Evolutionary conservation across 257 asterid genomes (phyloP), one percentile per base, ranked within the genome.

Genomic region (Primulina tabacum): DNA sequence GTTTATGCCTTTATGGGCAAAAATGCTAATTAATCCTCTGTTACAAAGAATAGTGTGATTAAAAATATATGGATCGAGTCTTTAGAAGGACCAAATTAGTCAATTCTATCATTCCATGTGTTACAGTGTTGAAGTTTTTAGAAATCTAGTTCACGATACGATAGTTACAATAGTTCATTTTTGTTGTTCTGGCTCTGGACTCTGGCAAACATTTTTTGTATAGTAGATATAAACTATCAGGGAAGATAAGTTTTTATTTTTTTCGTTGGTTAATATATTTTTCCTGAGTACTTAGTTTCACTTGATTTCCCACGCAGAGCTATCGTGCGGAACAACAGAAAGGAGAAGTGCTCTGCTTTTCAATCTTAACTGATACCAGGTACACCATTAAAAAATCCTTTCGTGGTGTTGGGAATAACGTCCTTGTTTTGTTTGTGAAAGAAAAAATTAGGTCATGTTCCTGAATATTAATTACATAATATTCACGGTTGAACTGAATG

Each of bases 281-380:
- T 24, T 59, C 10, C 52, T 68, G 50, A 34, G 57, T 76, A 73
- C 76, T 85, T 74, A 67, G 66, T 69, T 75, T 78, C 55, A 47
- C 67, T 71, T 78, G 73, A 72, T 81, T 81, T 66, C 69, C 69
- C 67, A 66, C 66, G 77, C 85, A 80, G 88, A 79, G 82, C 61
- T 73, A 69, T 73, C 85, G 75, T 67, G 73, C 77, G 64, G 80
- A 79, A 71, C 82, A 71, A 68, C 89, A 71, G 17, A 80, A 78
- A 77, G 78, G 71, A 64, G 80, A 78, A 64, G 79, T 70, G 43
- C 70, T 34, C 73, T 86, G 75, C 60, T 72, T 88, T 67, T 76
- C 89, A 68, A 30, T 83, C 70, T 71, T 94, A 80, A 84, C 79
- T 67, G 89, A 91, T 74, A 91, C 87, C 57, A 91, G 99, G 99